Evolutionary conservation across 2,329 filamentous ascomycete species (phyloP).

Genomic region (Pestalotiopsis fici): DNA sequence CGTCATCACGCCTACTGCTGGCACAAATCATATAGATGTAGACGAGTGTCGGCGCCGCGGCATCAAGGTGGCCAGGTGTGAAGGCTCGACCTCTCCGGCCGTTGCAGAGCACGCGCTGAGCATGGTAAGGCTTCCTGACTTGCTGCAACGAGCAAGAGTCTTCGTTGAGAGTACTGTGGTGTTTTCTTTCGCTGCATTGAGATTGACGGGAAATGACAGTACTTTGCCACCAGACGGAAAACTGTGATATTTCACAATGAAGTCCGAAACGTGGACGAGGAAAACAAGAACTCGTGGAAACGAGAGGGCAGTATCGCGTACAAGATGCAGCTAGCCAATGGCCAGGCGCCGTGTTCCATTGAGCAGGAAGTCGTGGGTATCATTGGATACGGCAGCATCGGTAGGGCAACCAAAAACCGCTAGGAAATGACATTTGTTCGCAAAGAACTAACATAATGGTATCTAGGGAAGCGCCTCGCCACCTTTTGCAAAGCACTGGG

Average conservation of each 20-base stretch:
- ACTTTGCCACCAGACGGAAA: conserved; percentile 22
- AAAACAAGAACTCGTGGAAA: conserved; percentile 18
- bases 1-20: conserved; percentile 18
- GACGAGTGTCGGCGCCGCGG: conserved; percentile 19
- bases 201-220: conserved; percentile 5
- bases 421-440: not conserved
- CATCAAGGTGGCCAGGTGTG: conserved; percentile 18
- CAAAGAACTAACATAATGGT: too few species aligned
- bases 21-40: conserved; percentile 21
- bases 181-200: not conserved
- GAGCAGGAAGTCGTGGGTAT: conserved; percentile 20
- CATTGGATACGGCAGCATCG: conserved; percentile 20
- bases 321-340: conserved; percentile 20
- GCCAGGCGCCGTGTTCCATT: conserved; percentile 14
- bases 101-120: conserved; percentile 21
- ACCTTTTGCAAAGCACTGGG: conserved; percentile 20
- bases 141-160: not conserved
- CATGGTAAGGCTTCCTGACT: conserved; percentile 12
- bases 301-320: conserved; percentile 15
- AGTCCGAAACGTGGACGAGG: conserved; percentile 13
- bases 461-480: conserved; percentile 18
- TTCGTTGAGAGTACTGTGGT: too few species aligned
- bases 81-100: conserved; percentile 17
- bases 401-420: conserved; percentile 1
- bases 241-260: conserved; percentile 20